Base-by-base conservation (phyloP, 2,329 filamentous ascomycete species). In the Cladosporium phlei region DNA sequence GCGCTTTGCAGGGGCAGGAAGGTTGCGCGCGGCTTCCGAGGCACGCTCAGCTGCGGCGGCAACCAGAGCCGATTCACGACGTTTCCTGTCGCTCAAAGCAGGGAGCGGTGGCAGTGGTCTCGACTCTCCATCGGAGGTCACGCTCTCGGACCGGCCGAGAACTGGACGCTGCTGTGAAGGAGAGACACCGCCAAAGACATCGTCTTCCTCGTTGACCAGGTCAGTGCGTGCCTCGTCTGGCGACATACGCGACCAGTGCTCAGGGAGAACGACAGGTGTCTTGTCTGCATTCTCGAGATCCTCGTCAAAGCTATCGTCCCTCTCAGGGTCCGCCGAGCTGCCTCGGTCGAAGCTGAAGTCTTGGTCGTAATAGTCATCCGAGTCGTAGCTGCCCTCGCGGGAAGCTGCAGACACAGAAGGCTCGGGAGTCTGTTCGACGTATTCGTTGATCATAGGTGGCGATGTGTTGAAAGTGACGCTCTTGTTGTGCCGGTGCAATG, bases 381-480 rank as follows among this genome's bases (percentile, higher is more conserved):
- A 91, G 52, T 96, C 90, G 64, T 87, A 96, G 70, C 91, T 97
- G 32, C 89, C 88, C 61, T 96, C 88, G 7, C 91, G 85, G 38
- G 87, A 91, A 20, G 87, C 88, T 19, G 94, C 76, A 0, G 90
- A 95, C 4, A 64, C 57, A 2, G 91, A 96, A n/a, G 94, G 80
- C 62, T 96, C 93, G 9, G 93, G 93, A 2, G 93, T 98, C 25
- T 88, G 86, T 86, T 96, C 90, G 69, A 97, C 93, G 66, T 97
- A 98, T 69, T 98, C 93, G 63, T 97, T 95, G 60, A 98, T 79
- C 63, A 95, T 87, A 19, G 93, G 93, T 17, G 91, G 91, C 2
- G 88, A 89, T 28, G 85, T 86, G 68, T 97, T 89, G 64, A 98
- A 98, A 1, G 91, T 98, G 49, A 98, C 93, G 60, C 90, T 96